Evolutionary conservation across 1,139 yeast genomes (phyloP).

Genomic region (Geotrichum reessii): DNA sequence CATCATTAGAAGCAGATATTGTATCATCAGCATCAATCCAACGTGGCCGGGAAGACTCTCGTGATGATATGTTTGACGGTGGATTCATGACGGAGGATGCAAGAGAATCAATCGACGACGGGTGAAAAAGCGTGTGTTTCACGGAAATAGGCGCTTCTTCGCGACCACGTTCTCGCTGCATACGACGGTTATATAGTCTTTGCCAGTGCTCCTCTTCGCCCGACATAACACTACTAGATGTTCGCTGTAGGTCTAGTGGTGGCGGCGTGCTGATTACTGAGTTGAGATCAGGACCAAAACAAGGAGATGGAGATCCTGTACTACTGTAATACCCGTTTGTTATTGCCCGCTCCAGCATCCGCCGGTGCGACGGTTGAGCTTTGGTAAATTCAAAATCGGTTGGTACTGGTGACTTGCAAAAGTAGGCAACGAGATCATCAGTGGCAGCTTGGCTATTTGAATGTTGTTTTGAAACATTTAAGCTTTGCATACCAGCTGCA

Average conservation of each 20-base stretch:
- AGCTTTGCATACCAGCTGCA: not conserved
- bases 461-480: not conserved
- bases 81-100: not conserved
- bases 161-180: conserved; percentile 10
- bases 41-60: not conserved
- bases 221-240: not conserved
- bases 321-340: not conserved
- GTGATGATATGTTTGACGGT: not conserved
- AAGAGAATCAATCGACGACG: not conserved
- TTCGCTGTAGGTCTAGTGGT: not conserved
- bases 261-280: not conserved
- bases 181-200: conserved; percentile 5
- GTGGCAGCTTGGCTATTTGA: not conserved
- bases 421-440: conserved; percentile 7
- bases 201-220: conserved; percentile 11
- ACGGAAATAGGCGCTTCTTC: not conserved
- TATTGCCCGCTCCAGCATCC: conserved; percentile 6
- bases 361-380: conserved; percentile 1
- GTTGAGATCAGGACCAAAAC: not conserved
- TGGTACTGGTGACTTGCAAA: conserved; percentile 3
- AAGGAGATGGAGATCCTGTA: not conserved
- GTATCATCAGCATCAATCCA: not conserved
- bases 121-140: not conserved
- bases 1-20: not conserved
- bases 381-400: not conserved